Base-by-base conservation (phyloP, 805 yeast species). In the Scheffersomyces amazonensis region DNA sequence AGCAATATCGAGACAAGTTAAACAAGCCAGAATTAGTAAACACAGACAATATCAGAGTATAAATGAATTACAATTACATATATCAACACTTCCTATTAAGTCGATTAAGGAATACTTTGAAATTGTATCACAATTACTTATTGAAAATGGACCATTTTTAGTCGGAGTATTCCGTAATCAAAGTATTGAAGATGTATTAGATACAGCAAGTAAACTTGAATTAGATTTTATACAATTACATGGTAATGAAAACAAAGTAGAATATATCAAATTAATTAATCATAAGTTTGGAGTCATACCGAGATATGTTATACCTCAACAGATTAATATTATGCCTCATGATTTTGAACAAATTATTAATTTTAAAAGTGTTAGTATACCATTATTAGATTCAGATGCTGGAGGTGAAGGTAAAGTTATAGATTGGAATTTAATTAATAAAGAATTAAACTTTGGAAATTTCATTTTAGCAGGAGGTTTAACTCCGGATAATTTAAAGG, bases 151-250 rank as follows among this genome's bases (percentile, higher is more conserved):
- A 0, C 93, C 93, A 0, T 77, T 69, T 47, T 58, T 85, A 2
- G 96, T 89, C 2, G 99, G 98, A 1, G 99, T 91, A 3, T 88
- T 91, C 64, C 70, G 90, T 42, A 87, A 93, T 56, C 97, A 90
- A 58, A 52, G 82, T 0, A 51, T 83, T 3, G 81, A 75, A 2
- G 84, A 82, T 11, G 83, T 91, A 1, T 55, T 69, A 29, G 40
- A 47, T 8, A 50, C 73, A 2, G 71, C 73, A 0, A 46, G 54
- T 2, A 72, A 69, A 6, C 58, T 81, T 12, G 64, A 65, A 1
- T 54, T 89, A 3, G 98, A 93, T 58, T 64, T 87, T 18, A 84
- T 93, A 1, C 99, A 93, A 56, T 62, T 93, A 10, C 99, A 93
- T 58, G 99, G 98, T 1, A 56, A 53, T 31, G 75, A 69, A 41